These are phyloP conservation scores for Kurtzmaniella quercitrusa DNA, from an alignment of 1,139 yeast species.

Conservation along the genomic window DNA sequence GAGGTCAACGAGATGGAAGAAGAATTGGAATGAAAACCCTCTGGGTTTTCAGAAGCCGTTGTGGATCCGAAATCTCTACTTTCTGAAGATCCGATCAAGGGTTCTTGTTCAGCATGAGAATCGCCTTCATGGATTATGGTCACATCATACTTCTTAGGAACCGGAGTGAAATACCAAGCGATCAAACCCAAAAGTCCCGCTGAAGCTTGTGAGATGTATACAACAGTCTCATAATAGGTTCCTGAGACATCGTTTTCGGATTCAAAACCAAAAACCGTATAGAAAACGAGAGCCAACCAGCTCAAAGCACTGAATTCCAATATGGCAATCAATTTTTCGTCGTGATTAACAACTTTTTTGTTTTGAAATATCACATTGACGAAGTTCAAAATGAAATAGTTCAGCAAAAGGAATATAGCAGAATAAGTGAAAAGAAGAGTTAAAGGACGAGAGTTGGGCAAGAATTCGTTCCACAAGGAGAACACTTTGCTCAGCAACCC, in stretches of 20 bases:
- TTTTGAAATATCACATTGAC: constrained; percentile 37
- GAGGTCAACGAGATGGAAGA: constrained; percentile 8
- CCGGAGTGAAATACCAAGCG: constrained; percentile 35
- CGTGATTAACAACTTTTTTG: constrained; percentile 54
- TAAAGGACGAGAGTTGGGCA: constrained; percentile 53
- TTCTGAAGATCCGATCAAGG: constrained; percentile 22
- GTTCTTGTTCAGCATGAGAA: constrained; percentile 20
- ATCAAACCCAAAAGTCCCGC: constrained; percentile 54
- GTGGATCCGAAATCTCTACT: constrained; percentile 18
- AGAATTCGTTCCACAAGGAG: constrained; percentile 43
- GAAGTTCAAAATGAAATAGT: constrained; percentile 52
- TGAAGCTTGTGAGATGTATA: constrained; percentile 48
- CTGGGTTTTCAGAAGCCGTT: constrained; percentile 10
- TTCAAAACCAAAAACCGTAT: constrained; percentile 43
- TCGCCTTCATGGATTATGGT: constrained; percentile 8
- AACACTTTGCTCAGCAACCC: constrained; percentile 32
- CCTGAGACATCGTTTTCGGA: constrained; percentile 53
- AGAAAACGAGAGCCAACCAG: constrained; percentile 51
- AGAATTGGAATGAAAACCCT: constrained; percentile 10
- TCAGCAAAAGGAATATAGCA: constrained; percentile 47
- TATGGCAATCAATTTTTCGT: constrained; percentile 66
- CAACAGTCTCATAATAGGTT: constrained; percentile 47
- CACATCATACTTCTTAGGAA: constrained; percentile 11
- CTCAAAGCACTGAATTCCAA: constrained; percentile 50
- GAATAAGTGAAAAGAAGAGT: constrained; percentile 34